Base-by-base conservation (phyloP, 1,284 basidiomycete species). In the Fomitopsis pinicola region DNA sequence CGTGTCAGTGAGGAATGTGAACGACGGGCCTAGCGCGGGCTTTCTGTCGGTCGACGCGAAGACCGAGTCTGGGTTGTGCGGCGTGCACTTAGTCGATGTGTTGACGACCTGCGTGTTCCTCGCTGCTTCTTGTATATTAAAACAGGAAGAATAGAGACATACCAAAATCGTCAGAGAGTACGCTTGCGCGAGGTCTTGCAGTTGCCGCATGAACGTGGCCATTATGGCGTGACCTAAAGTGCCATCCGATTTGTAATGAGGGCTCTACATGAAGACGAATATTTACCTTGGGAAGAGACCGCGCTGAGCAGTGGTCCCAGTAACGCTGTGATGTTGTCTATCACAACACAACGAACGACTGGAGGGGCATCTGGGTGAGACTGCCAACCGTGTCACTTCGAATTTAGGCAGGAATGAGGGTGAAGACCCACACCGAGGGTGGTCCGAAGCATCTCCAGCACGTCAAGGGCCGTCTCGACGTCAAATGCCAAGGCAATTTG, bases 11-110 rank as follows among this genome's bases (percentile, higher is more conserved):
- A 91, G 74, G 70, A 84, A 89, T 1, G 85, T 78, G 64, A 92
- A 92, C 0, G 89, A 87, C 0, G 88, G 85, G 0, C 90, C 90
- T 17, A 92, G 76, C 0, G 88, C 86, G 1, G 90, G 89, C 69
- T 89, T 91, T 57, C 83, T 77, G 17, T 72, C 72, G 10, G 75
- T 74, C 3, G 75, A 72, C 48, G 74, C 61, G 58, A 80, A 81
- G 6, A 65, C 70, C 0, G 82, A 79, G 45, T 71, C 62, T 2
- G 77, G 71, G 61, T 80, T 80, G 17, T 66, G 64, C 22, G 72
- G 71, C n/a, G 61, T 62, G 8, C 73, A 66, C 10, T 68, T 66
- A 7, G 79, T 77, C 2, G 81, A 77, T 44, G 76, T 72, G 62
- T 85, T 85, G 42, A 82, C 67, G 15, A 83, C 74, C 82, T 85